Conservation (phyloP, 2,329 filamentous ascomycete species). For the Clarireedia sp. region DNA sequence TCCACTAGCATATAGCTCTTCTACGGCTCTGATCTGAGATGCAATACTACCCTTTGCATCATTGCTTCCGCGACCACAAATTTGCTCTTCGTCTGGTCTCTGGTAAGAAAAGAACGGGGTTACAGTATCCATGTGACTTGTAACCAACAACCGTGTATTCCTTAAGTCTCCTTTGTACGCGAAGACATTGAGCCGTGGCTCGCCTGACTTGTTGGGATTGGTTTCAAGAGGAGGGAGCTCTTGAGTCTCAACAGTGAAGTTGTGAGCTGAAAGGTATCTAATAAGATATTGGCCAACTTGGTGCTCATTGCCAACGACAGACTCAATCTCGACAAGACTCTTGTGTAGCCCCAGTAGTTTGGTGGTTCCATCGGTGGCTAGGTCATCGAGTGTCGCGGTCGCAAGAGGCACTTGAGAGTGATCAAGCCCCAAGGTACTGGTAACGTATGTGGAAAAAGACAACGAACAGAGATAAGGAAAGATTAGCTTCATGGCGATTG, state of each 20-base stretch:
- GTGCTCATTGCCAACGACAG: not conserved
- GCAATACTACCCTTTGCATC: conserved; percentile 63
- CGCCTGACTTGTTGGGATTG: not conserved
- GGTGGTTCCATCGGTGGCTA: not conserved
- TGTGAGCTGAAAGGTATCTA: not conserved
- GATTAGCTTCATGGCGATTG: not conserved
- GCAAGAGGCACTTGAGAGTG: not conserved
- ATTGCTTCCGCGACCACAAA: conserved; percentile 64
- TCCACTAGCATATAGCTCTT: conserved; percentile 38
- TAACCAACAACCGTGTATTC: conserved; percentile 41
- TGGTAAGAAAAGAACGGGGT: conserved; percentile 38
- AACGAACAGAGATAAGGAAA: not conserved
- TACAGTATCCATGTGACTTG: conserved; percentile 56
- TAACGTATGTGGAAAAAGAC: not conserved
- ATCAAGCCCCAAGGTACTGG: not conserved
- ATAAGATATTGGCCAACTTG: not conserved
- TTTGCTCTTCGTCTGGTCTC: conserved; percentile 34
- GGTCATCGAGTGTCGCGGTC: not conserved
- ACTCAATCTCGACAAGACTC: not conserved
- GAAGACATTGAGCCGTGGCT: conserved; percentile 45
- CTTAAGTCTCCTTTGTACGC: conserved; percentile 43
- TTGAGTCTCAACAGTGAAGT: conserved; percentile 6
- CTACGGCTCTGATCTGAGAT: conserved; percentile 62
- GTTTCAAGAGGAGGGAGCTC: not conserved
- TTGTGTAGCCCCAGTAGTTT: not conserved